Base-by-base conservation (phyloP, 2,329 filamentous ascomycete species). In the Penicillium sp. region DNA sequence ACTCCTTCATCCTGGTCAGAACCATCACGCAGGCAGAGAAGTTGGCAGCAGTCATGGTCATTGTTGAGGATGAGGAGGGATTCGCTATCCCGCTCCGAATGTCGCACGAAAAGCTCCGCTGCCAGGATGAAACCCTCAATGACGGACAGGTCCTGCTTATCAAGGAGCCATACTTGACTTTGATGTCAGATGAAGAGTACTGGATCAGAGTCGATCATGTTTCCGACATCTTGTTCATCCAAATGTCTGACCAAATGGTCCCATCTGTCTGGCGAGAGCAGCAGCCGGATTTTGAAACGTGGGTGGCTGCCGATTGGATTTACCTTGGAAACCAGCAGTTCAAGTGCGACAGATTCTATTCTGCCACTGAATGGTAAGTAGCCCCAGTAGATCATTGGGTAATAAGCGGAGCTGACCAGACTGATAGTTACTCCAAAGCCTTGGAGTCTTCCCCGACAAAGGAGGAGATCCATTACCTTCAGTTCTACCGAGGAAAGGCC, bases 151-250 rank as follows among this genome's bases (percentile, higher is more conserved):
- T 76, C 0, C 70, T 76, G 10, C 61, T 83, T 26, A 46, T 84
- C 23, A 84, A 83, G 58, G 80, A 84, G 53, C 81, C 81, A 0
- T 83, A 75, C 58, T 75, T 83, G 59, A 80, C 78, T 55, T 23
- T 61, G 0, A 69, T 69, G n/a, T 62, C 59, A 0, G 63, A 75
- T 27, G 74, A 75, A 2, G 43, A 66, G 0, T 79, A 79, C 61
- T 70, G 67, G 0, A 26, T 84, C n/a, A 73, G 80, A 6, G 77
- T 82, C 11, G 81, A 84, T 53, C 81, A 84, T 60, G 60, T 78
- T 13, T 76, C 74, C n/a, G 81, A 84, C 53, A 58, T 83, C 16
- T 54, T 76, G 3, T 72, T 69, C 55, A 56, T 82, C 2, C 44
- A 67, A 1, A 44, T 56, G 0, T 42, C 58, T n/a, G 74, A 81